Evolutionary conservation across 2,329 filamentous ascomycete species (phyloP), one percentile per base, ranked within the genome.

Genomic region (Colletotrichum abscissum): DNA sequence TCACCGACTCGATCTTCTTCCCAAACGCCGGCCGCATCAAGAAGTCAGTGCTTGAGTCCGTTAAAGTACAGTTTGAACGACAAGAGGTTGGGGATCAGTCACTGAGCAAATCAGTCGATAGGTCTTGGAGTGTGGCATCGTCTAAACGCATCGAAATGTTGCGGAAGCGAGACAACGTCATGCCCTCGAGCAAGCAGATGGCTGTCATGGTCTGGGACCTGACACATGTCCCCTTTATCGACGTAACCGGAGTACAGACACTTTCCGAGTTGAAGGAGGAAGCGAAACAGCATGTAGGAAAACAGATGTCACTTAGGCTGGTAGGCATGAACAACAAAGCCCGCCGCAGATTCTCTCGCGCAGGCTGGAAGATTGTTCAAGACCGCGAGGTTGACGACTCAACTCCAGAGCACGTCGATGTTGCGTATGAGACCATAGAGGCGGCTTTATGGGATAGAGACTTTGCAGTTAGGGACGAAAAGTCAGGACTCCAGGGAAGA

Each of bases 1-100:
- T 91, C 79, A 86, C 84, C 46, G 88, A 90, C 69, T 86, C 88
- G 1, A 81, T 92, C 46, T 88, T 92, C 80, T 92, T 92, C 82
- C 88, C 86, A 74, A 92, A 92, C 77, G 89, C 90, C 2, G 88
- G 89, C 69, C 82, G 86, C 54, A 80, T 87, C 72, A 89, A 88
- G 60, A 83, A 79, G 2, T 80, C 82, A 8, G 85, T 88, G 22
- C 80, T 90, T 19, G 88, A 91, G 74, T 81, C 82, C 1, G 78
- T 90, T 49, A 85, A 88, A 74, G 75, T 81, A 1, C 77, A 77
- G 28, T 81, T 78, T 24, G 76, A 80, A n/a, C 79, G 80, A 16
- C n/a, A 87, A 85, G 0, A 82, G 83, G 73, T 84, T 86, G 73
- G 80, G 84, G 0, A 81, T 83, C 0, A 77, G 81, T 4, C 83